These are phyloP conservation scores for Starmera dryadoides DNA, from an alignment of 805 yeast species.

Conservation along the genomic window DNA sequence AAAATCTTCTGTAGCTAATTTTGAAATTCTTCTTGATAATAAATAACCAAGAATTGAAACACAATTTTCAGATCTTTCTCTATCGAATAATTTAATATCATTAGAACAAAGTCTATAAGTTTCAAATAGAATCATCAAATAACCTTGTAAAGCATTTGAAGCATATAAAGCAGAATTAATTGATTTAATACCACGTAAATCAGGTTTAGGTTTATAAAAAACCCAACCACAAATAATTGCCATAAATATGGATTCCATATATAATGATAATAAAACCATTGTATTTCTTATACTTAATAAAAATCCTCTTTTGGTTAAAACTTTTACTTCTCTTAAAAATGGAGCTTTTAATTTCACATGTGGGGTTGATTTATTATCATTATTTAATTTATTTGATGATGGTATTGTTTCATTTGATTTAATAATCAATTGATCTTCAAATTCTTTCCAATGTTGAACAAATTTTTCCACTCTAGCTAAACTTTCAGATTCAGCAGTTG, in stretches of 20 bases:
- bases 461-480: constrained; percentile 23
- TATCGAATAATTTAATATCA: constrained; percentile 53
- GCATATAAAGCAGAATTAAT: constrained; percentile 44
- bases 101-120: constrained; percentile 46
- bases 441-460: constrained; percentile 26
- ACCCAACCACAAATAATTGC: constrained; percentile 60
- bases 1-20: constrained; percentile 64
- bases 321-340: constrained; percentile 32
- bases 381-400: too few relatives aligned
- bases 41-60: constrained; percentile 64
- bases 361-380: background rate
- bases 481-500: constrained; percentile 26
- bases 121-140: constrained; percentile 50
- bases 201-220: constrained; percentile 54
- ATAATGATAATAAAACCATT: constrained; percentile 25
- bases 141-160: constrained; percentile 47
- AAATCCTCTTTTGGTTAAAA: constrained; percentile 32
- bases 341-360: constrained; percentile 29
- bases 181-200: constrained; percentile 59
- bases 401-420: too few relatives aligned
- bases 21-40: constrained; percentile 59
- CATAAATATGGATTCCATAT: constrained; percentile 15
- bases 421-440: constrained; percentile 1
- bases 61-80: constrained; percentile 67
- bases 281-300: constrained; percentile 39